A percentile compares a stretch with the other conserved stretches of the same genome.
phyloP scores from a whole-genome alignment of 2,329 filamentous ascomycete species.

The Arthrobotrys musiformis region DNA sequence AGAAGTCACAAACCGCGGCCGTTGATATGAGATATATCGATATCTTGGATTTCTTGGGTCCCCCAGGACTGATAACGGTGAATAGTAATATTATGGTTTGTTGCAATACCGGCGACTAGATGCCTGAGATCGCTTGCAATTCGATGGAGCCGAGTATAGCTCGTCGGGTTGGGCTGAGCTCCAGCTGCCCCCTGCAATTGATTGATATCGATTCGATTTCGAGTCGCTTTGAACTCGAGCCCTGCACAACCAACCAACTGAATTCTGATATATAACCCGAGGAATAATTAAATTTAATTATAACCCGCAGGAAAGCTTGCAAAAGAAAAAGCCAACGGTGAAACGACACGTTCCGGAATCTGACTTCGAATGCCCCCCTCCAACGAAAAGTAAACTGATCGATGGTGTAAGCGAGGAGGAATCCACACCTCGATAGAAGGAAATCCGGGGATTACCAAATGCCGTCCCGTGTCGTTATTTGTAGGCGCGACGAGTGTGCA shows the following conservation, averaged over 20 bases:
- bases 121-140: too few relatives aligned
- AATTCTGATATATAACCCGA: not conserved
- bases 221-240: not conserved
- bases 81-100: too few relatives aligned
- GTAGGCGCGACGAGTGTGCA: not conserved
- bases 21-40: not conserved
- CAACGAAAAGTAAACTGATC: not conserved
- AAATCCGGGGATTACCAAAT: conserved; percentile 21
- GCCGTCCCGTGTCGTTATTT: conserved; percentile 16
- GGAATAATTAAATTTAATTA: not conserved
- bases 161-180: too few relatives aligned
- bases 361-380: too few relatives aligned
- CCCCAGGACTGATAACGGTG: not conserved
- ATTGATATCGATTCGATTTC: not conserved
- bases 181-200: too few relatives aligned
- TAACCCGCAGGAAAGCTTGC: not conserved
- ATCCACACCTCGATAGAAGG: not conserved
- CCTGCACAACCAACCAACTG: not conserved
- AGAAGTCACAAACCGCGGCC: not conserved
- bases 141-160: too few relatives aligned
- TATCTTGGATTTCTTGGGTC: too few relatives aligned
- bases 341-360: conserved; percentile 2
- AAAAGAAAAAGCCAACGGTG: not conserved
- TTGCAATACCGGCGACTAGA: too few relatives aligned
- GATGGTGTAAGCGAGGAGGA: too few relatives aligned